These are phyloP conservation scores for Hansfordia pulvinata DNA, from an alignment of 2,329 filamentous ascomycete species.

Conservation along the genomic window DNA sequence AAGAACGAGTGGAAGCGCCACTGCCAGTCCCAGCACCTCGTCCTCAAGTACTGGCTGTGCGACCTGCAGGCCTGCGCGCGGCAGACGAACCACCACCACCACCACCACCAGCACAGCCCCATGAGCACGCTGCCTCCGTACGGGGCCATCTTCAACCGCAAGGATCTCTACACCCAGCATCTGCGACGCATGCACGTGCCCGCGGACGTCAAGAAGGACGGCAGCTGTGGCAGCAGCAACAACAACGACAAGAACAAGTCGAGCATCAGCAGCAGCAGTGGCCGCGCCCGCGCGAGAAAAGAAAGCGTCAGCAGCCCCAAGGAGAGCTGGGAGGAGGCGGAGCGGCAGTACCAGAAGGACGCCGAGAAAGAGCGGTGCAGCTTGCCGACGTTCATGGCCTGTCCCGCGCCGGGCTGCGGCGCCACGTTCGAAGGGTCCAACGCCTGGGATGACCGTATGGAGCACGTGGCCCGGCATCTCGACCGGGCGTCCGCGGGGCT, in stretches of 20 bases:
- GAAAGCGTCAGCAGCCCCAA: no score
- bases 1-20: slow-evolving; percentile 98
- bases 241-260: slow-evolving; percentile 22
- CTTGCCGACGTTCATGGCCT: slow-evolving; percentile 45
- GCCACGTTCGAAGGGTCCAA: slow-evolving; percentile 42
- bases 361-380: slow-evolving; percentile 49
- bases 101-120: slow-evolving; percentile 16
- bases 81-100: no score
- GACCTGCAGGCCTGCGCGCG: slow-evolving; percentile 44
- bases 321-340: slow-evolving; percentile 40
- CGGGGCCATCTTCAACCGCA: slow-evolving; percentile 68
- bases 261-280: no score
- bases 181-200: slow-evolving; percentile 71
- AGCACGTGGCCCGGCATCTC: slow-evolving; percentile 74
- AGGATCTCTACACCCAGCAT: slow-evolving; percentile 85
- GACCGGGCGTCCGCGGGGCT: slow-evolving; percentile 34
- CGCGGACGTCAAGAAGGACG: slow-evolving; percentile 23
- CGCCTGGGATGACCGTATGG: slow-evolving; percentile 74
- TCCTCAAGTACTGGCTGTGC: slow-evolving; percentile 64
- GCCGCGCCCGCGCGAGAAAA: no score
- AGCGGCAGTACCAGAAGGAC: slow-evolving; percentile 40
- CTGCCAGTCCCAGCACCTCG: slow-evolving; percentile 65
- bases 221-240: no score
- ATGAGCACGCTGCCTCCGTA: slow-evolving; percentile 24
- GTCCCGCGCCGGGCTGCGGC: slow-evolving; percentile 48